A percentile compares a stretch with the other conserved stretches of the same genome.
Evolutionary conservation across 495 filamentous ascomycete species (phyloP).

Genomic region (Trichocladium antarcticum): DNA sequence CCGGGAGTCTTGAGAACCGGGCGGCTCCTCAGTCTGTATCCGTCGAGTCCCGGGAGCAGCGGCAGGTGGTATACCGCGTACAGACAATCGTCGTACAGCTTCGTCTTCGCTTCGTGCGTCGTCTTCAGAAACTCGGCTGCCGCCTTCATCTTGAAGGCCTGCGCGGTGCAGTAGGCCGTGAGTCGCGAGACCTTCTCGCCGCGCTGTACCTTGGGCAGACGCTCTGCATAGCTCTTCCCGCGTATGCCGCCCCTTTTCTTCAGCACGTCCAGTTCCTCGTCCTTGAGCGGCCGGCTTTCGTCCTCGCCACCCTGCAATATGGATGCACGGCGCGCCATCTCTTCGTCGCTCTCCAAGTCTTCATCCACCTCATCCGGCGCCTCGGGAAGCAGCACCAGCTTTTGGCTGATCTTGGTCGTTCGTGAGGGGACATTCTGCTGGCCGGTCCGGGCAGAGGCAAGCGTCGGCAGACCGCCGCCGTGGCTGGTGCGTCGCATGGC

Average conservation of each 20-base stretch:
- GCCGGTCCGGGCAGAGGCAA: conserved; percentile 40
- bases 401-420: conserved; percentile 87
- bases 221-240: conserved; percentile 90
- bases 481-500: conserved; percentile 32
- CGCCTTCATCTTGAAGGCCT: conserved; percentile 77
- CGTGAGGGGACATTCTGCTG: conserved; percentile 73
- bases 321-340: conserved; percentile 25
- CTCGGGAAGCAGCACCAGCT: conserved; percentile 89
- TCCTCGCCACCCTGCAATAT: conserved; percentile 45
- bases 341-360: conserved; percentile 41
- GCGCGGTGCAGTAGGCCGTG: conserved; percentile 93
- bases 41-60: conserved; percentile 69
- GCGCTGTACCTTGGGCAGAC: conserved; percentile 77
- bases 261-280: conserved; percentile 61
- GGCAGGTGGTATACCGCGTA: conserved; percentile 94
- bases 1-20: conserved; percentile 86
- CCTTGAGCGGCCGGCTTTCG: conserved; percentile 58
- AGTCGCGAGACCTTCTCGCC: conserved; percentile 80
- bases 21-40: conserved; percentile 77
- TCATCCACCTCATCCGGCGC: conserved; percentile 51
- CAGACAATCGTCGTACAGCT: conserved; percentile 97
- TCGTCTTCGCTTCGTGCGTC: conserved; percentile 84
- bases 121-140: conserved; percentile 80
- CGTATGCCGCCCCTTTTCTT: conserved; percentile 52
- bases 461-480: conserved; percentile 27